Evolutionary conservation across 2,329 filamentous ascomycete species (phyloP).

Genomic region (Talaromyces marneffei): DNA sequence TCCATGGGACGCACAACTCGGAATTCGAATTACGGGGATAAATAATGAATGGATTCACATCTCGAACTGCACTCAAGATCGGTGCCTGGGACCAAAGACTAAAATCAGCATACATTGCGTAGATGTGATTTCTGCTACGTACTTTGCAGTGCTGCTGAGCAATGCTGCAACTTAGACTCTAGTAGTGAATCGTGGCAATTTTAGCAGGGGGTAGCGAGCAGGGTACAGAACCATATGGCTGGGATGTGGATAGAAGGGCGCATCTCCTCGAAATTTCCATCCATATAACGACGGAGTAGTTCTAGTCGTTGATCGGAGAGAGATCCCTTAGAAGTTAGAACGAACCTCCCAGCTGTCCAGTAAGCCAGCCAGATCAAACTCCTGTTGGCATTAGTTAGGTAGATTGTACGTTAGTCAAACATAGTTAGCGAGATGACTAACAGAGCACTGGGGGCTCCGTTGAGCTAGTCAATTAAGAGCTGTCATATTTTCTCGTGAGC

Average conservation of each 20-base stretch:
- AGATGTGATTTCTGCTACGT: neutral
- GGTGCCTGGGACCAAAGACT: neutral
- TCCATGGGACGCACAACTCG: neutral
- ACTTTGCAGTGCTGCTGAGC: neutral
- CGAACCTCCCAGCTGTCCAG: neutral
- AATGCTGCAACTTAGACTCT: slow-evolving; percentile 6
- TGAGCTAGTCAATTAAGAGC: slow-evolving; percentile 10
- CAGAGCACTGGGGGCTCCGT: neutral
- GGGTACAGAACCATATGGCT: slow-evolving; percentile 6
- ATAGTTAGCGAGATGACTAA: neutral
- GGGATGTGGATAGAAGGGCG: slow-evolving; percentile 6
- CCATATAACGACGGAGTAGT: neutral
- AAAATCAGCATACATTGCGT: neutral
- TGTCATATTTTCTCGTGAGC: slow-evolving; percentile 14
- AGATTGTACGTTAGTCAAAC: neutral
- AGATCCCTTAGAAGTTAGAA: neutral
- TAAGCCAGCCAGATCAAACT: neutral
- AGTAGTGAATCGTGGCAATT: slow-evolving; percentile 10
- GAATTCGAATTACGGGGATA: neutral
- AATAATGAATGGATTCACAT: neutral
- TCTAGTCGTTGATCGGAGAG: neutral
- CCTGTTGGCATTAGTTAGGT: neutral
- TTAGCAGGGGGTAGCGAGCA: neutral
- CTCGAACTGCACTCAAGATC: slow-evolving; percentile 5
- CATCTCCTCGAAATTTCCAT: neutral